Evolutionary conservation across 148 eudicot genomes (phyloP), one percentile per base, ranked within the genome.

Genomic region (Simmondsia chinensis): DNA sequence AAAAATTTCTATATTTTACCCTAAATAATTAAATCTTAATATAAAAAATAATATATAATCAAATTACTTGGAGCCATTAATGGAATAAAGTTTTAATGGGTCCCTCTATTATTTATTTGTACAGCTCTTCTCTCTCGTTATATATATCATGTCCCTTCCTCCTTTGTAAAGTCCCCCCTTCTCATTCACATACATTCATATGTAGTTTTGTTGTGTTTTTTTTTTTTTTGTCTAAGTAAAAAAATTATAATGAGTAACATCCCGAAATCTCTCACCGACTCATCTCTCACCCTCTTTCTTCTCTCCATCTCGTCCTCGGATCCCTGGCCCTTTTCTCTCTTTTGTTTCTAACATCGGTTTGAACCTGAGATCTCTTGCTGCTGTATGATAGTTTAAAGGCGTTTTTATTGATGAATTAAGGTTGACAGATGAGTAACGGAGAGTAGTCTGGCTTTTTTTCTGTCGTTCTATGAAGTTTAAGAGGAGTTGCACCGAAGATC

Each of bases 321-420:
- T 19, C 95, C 97, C 27, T 84, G 97, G 97, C 97, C 88, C 9
- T 85, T 84, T 29, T 81, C 95, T 44, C 10, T 50, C 18, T 31
- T 42, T 13, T 50, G 47, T 48, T 73, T 61, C 31, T 72, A 71
- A 57, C 64, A 20, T n/a, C n/a, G n/a, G n/a, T n/a, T n/a, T 57
- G 10, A 39, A 9, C 21, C 7, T 7, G 0, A 30, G n/a, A 48
- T 7, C 41, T 17, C 25, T 18, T 5, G 20, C 21, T 8, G 4
- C 33, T 12, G 2, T 2, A 2, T 10, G 3, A n/a, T 27, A 10
- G 7, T 13, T 7, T 7, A 30, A 3, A 4, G 8, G 9, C 15
- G n/a, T n/a, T n/a, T n/a, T n/a, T n/a, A n/a, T n/a, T n/a, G n/a
- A n/a, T n/a, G n/a, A n/a, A n/a, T n/a, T n/a, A n/a, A n/a, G n/a